These are phyloP conservation scores for Triticum turgidum DNA, from an alignment of 176 grass and related monocot species.

Conservation along the genomic window DNA sequence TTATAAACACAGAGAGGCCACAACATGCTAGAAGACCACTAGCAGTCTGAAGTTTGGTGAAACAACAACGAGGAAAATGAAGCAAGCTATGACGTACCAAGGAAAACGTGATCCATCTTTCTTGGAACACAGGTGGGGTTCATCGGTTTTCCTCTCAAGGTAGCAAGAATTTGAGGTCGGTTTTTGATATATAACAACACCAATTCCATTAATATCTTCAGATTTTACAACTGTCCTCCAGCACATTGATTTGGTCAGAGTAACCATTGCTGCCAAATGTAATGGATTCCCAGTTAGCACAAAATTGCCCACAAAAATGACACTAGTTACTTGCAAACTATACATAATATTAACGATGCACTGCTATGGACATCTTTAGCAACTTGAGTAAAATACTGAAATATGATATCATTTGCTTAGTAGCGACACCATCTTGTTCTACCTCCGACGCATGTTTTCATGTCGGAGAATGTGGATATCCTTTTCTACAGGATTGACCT, in stretches of 20 bases:
- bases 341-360: not conserved
- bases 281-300: constrained; percentile 7
- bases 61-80: not conserved
- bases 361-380: not conserved
- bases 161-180: constrained; percentile 66
- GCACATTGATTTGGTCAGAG: constrained; percentile 83
- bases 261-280: constrained; percentile 74
- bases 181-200: constrained; percentile 93
- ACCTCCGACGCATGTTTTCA: not conserved
- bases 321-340: not conserved
- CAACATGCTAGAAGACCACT: constrained; percentile 8
- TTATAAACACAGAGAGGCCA: not conserved
- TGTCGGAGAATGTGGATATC: not conserved
- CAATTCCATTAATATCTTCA: constrained; percentile 65
- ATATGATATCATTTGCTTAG: not conserved
- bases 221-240: constrained; percentile 87
- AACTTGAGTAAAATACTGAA: not conserved
- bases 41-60: not conserved
- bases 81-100: constrained; percentile 53
- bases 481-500: not conserved
- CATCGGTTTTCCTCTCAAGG: constrained; percentile 43
- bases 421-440: not conserved
- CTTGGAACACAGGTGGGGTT: constrained; percentile 55
- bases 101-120: constrained; percentile 54
- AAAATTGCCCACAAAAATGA: not conserved